These are phyloP conservation scores for Elymus sibiricus DNA, from an alignment of 176 grass and related monocot genomes.

Conservation along the genomic window DNA sequence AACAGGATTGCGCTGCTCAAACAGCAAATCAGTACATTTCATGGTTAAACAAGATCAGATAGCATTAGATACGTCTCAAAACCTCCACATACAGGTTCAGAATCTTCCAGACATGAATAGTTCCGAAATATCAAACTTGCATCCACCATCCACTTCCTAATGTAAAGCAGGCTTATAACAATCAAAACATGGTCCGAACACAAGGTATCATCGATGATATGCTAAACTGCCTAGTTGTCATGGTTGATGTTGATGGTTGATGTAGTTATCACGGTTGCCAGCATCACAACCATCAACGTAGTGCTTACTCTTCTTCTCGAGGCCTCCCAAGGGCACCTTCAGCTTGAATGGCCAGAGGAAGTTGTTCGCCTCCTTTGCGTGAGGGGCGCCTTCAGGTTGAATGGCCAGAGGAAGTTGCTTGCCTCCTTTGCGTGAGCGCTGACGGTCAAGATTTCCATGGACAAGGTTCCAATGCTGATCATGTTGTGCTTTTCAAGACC, in stretches of 20 bases:
- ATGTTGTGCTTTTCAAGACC: constrained; percentile 50
- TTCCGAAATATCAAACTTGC: constrained; percentile 32
- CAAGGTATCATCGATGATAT: neutral
- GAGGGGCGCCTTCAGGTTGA: constrained; percentile 83
- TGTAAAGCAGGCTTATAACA: neutral
- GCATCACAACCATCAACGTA: constrained; percentile 57
- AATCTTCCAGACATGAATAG: no score
- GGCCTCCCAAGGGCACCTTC: constrained; percentile 40
- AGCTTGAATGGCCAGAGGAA: no score
- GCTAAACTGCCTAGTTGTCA: constrained; percentile 39
- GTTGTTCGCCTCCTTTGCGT: no score
- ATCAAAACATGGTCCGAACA: neutral
- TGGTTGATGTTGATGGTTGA: constrained; percentile 74
- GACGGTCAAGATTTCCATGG: constrained; percentile 47
- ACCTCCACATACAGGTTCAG: no score
- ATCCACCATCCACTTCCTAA: constrained; percentile 15
- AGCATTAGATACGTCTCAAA: no score
- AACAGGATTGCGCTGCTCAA: no score
- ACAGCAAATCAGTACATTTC: no score
- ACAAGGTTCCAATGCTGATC: constrained; percentile 60
- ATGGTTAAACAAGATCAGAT: no score
- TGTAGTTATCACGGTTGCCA: constrained; percentile 62
- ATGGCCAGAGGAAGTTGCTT: constrained; percentile 68
- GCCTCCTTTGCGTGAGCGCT: constrained; percentile 56
- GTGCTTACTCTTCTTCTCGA: constrained; percentile 62